Conservation (phyloP, 1,284 basidiomycete species). For the Schizophyllum commune region DNA sequence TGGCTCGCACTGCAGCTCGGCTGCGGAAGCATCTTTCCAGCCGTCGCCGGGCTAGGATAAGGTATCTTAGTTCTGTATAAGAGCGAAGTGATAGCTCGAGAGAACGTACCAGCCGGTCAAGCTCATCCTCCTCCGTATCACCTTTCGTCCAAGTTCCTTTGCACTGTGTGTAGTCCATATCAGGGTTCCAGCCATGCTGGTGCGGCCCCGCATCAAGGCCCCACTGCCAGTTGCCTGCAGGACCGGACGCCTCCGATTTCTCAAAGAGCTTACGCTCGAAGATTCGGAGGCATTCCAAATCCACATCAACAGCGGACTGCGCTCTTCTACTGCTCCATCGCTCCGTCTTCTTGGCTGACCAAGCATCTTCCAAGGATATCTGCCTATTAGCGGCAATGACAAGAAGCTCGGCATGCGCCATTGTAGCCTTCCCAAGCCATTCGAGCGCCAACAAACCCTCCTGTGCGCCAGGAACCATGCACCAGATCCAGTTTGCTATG, state of each 20-base stretch:
- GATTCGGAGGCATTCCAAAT: constrained; percentile 9
- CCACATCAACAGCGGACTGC: constrained; percentile 6
- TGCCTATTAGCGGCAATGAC: not conserved
- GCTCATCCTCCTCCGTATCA: not conserved
- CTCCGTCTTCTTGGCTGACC: not conserved
- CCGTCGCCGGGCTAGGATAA: too few species aligned
- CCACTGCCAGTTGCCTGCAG: constrained; percentile 17
- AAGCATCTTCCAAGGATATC: not conserved
- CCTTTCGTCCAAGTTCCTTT: not conserved
- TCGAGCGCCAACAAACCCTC: not conserved
- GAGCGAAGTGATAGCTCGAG: too few species aligned
- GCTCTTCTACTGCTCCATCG: not conserved
- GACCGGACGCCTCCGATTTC: constrained; percentile 10
- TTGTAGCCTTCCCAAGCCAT: not conserved
- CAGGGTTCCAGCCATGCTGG: constrained; percentile 13
- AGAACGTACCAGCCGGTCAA: too few species aligned
- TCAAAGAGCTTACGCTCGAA: constrained; percentile 15
- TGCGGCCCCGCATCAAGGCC: constrained; percentile 14
- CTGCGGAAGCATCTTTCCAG: too few species aligned
- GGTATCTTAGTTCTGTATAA: too few species aligned
- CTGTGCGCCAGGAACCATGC: not conserved
- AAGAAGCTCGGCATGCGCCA: not conserved
- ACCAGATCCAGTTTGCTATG: not conserved
- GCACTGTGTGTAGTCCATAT: constrained; percentile 1
- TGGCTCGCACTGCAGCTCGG: too few species aligned